Percentiles rank a stretch among this genome's conserved stretches.
Conservation (phyloP, 768 basidiomycete species). For the Rubroboletus satanas region DNA sequence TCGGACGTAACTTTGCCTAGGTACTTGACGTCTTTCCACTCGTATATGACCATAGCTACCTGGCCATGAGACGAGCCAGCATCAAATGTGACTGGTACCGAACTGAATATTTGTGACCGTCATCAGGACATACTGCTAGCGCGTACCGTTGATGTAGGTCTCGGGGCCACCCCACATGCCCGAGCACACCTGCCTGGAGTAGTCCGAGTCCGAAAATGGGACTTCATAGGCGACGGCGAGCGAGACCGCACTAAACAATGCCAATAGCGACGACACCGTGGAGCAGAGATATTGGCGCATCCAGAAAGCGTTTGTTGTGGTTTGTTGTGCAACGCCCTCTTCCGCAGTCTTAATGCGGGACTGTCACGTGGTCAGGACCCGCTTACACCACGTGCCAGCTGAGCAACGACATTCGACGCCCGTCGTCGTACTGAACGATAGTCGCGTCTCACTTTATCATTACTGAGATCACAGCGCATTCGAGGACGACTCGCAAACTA, state of each 20-base stretch:
- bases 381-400: not conserved
- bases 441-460: not conserved
- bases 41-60: constrained; percentile 92
- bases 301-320: constrained; percentile 27
- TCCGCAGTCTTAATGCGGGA: constrained; percentile 3
- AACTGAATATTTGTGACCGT: constrained; percentile 17
- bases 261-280: constrained; percentile 15
- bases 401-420: not conserved
- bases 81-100: constrained; percentile 69
- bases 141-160: constrained; percentile 79
- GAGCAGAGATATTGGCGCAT: constrained; percentile 24
- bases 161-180: constrained; percentile 86
- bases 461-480: not conserved
- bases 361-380: constrained; percentile 25
- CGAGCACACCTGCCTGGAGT: constrained; percentile 86
- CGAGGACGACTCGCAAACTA: constrained; percentile 27
- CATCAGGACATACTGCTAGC: constrained; percentile 2
- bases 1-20: constrained; percentile 68
- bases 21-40: constrained; percentile 86
- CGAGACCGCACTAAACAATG: constrained; percentile 31
- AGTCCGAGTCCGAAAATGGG: constrained; percentile 70
- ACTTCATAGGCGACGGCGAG: constrained; percentile 54
- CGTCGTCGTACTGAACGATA: constrained; percentile 1
- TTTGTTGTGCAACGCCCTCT: constrained; percentile 20
- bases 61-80: constrained; percentile 68